Base-by-base conservation (phyloP, 306 rosid genomes). In the Corylus americana region DNA sequence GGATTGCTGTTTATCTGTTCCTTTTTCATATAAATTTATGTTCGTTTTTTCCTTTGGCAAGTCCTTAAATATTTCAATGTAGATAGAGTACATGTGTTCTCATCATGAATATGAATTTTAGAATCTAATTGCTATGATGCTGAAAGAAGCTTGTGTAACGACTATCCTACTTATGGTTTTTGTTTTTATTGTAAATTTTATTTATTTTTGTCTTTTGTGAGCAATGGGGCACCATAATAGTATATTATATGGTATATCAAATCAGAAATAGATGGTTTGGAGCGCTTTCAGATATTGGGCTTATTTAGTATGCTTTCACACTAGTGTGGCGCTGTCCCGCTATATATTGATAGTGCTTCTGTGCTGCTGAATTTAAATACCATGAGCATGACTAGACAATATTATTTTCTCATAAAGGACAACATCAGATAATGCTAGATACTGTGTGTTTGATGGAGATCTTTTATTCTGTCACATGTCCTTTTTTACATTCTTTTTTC, bases 221-320 rank as follows among this genome's bases (percentile, higher is more conserved):
- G 58, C 7, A 17, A 4, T 54, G 58, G n/a, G 20, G n/a, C 16
- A 54, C n/a, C 2, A 6, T 5, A 18, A 17, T 54, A 17, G 8
- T 1, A 54, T 5, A 54, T 14, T 63, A 35, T 31, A 31, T 35
- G 18, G n/a, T 63, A 14, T 35, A 31, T 63, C 4, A 25, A 63
- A 63, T 63, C 12, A 63, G 69, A 63, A 63, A 13, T 63, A 31
- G 69, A 31, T 29, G 69, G 69, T 63, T 63, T 63, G 69, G 37
- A 35, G 45, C 5, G 42, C 8, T 63, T 27, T 63, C 42, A 31
- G 69, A 63, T 63, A 63, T 57, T 57, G 63, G 63, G 22, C 29
- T 18, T 57, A 31, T 57, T 57, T n/a, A 57, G 22, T 57, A 57
- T 7, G 31, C 63, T n/a, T 22, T 31, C 2, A 8, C 31, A 9